Percentiles rank a stretch among this genome's conserved stretches.
Conservation (phyloP, 345 rosid genomes). For the Lumnitzera littorea region DNA sequence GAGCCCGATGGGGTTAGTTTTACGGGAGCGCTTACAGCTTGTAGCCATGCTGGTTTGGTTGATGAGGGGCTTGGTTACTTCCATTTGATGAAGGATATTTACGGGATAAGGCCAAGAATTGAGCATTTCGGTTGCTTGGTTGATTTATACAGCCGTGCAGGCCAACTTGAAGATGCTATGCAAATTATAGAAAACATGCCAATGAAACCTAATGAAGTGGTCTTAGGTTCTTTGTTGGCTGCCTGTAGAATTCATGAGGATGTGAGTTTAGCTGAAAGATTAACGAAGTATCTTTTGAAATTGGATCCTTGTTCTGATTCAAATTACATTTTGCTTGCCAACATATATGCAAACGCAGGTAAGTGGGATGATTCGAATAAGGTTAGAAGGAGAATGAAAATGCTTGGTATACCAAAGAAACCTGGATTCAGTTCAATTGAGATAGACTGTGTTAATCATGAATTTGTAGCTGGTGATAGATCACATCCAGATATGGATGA, state of each 20-base stretch:
- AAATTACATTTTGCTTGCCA: conserved; percentile 58
- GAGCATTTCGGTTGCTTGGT: conserved; percentile 89
- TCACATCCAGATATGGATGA: conserved; percentile 33
- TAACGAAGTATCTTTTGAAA: conserved; percentile 35
- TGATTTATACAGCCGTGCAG: conserved; percentile 78
- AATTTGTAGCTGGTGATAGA: conserved; percentile 61
- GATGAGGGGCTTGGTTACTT: conserved; percentile 53
- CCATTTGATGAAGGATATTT: conserved; percentile 38
- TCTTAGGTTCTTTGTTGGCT: conserved; percentile 71
- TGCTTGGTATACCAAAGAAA: conserved; percentile 55
- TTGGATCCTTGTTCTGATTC: conserved; percentile 45
- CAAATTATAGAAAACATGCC: conserved; percentile 51
- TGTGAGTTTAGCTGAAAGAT: conserved; percentile 45
- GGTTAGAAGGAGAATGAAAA: conserved; percentile 65
- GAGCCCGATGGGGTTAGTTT: conserved; percentile 65
- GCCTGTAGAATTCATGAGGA: conserved; percentile 55
- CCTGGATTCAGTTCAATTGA: conserved; percentile 75
- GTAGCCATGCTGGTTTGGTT: conserved; percentile 65
- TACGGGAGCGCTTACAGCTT: conserved; percentile 64
- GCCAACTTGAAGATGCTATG: conserved; percentile 65
- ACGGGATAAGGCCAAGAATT: conserved; percentile 50
- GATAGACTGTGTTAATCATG: conserved; percentile 43
- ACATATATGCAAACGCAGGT: conserved; percentile 63
- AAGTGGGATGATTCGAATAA: conserved; percentile 70
- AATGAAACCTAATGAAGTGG: conserved; percentile 68